Base-by-base conservation (phyloP, 805 yeast species). In the Kluyveromyces aestuarii region DNA sequence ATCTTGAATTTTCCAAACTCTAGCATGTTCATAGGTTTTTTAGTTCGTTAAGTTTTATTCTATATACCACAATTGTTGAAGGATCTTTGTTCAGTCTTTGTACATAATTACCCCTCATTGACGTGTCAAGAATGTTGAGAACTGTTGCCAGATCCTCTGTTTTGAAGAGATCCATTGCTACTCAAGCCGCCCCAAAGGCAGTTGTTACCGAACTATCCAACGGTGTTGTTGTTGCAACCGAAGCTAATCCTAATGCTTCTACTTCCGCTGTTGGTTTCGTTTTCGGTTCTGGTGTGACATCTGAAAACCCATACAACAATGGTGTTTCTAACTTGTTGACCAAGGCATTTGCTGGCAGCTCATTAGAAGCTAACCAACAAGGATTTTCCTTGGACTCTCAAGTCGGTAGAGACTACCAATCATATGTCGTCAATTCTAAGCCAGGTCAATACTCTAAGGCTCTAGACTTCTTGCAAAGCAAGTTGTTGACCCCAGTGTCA, bases 261-360 rank as follows among this genome's bases (percentile, higher is more conserved):
- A 63, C 82, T 37, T 72, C 87, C 44, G 74, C 87, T 37, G 73
- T 83, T 56, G 91, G 93, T 68, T 68, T 83, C 50, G 85, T 75
- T 66, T 72, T 75, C 63, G 84, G 83, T 56, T 85, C 89, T 46
- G 95, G 95, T 66, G 80, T 91, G 45, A 74, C 89, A 66, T 68
- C 84, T 47, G 95, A 86, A 69, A 84, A 82, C 69, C 74, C 87
- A 41, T 84, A 80, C 78, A 83, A 81, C 73, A 85, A 86, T 58
- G 95, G 95, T 78, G 80, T 82, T 47, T 78, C 91, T 48, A 77
- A 83, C 53, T 70, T 86, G 57, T 72, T 80, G 55, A 71, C 83
- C 64, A 69, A 74, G 51, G 66, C 76, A 21, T 71, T 84, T 62
- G 63, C 67, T 37, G 57, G 64, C 10, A 64, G 65, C 48, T 67